These are phyloP conservation scores for Phytopythium litorale DNA, from an alignment of 352 stramenopile genomes.

Conservation along the genomic window DNA sequence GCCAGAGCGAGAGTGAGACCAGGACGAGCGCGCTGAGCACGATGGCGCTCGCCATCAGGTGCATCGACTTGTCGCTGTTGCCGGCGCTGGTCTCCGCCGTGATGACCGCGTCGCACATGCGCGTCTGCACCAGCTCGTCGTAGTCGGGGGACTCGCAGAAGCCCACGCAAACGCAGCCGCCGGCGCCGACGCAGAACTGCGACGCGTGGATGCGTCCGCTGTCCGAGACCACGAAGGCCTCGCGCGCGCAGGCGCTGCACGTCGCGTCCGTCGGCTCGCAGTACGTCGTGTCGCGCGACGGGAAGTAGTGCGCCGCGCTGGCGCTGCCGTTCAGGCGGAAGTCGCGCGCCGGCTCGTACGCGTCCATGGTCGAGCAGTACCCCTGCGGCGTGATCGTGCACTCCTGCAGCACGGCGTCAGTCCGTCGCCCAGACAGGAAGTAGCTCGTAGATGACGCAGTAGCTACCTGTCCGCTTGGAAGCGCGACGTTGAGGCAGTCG, in stretches of 20 bases:
- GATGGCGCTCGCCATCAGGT: neutral
- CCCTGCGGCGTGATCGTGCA: slow-evolving; percentile 25
- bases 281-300: slow-evolving; percentile 34
- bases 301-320: slow-evolving; percentile 26
- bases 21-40: neutral
- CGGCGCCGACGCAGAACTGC: slow-evolving; percentile 24
- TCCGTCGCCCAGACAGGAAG: too few species aligned
- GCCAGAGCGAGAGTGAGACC: neutral
- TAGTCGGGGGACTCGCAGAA: slow-evolving; percentile 31
- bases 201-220: slow-evolving; percentile 13
- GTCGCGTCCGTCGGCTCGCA: slow-evolving; percentile 25
- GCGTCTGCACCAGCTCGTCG: slow-evolving; percentile 9
- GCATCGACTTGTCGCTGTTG: neutral
- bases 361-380: slow-evolving; percentile 24
- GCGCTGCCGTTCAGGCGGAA: slow-evolving; percentile 23
- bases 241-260: slow-evolving; percentile 5
- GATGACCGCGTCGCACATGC: neutral
- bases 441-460: too few species aligned
- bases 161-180: slow-evolving; percentile 28
- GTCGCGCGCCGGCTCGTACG: slow-evolving; percentile 27
- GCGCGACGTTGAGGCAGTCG: slow-evolving; percentile 30
- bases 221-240: slow-evolving; percentile 12
- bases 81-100: neutral
- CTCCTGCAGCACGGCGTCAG: neutral
- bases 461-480: slow-evolving; percentile 10